Evolutionary conservation across 192 early-diverging fungal species (phyloP), one percentile per base, ranked within the genome.

Genomic region (Coemansia sp.): DNA sequence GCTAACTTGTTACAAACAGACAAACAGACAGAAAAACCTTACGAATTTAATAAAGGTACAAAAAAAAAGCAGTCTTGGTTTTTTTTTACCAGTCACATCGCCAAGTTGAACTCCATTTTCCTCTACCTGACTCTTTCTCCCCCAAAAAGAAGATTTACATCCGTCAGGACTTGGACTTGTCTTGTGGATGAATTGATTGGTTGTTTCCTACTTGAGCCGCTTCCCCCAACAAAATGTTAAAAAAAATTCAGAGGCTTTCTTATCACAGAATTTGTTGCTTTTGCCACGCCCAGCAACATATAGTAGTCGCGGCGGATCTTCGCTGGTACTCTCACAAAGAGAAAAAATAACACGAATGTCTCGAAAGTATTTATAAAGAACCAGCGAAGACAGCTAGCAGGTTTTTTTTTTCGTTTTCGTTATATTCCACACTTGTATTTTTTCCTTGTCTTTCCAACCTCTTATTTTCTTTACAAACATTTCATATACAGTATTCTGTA

Each of bases 401-500:
- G 36, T 10, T 38, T 38, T 38, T 38, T 38, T n/a, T n/a, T n/a
- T n/a, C n/a, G n/a, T n/a, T n/a, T n/a, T n/a, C n/a, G n/a, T 61
- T 69, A n/a, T 40, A 63, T 63, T 48, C 40, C 59, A 48, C 64
- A 51, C 33, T 22, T 51, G 48, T 61, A 45, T 34, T 69, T 61
- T 64, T 59, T 34, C 51, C 59, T 71, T 59, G 56, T 32, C 64
- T 11, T 58, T 60, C 18, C 50, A n/a, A n/a, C 61, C 58, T 50
- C 30, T 20, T 66, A 22, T 56, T 62, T 14, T 45, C 45, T 60
- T 48, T 25, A 7, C 4, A 4, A 38, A 38, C 36, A 38, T 38
- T 38, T 38, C 36, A 38, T 38, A 38, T 38, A 38, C 36, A 38
- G 36, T 10, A 5, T 14, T 60, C 22, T 65, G n/a, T 30, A 59